Base-by-base conservation (phyloP, 495 filamentous ascomycete species). In the Penicillium subrubescens region DNA sequence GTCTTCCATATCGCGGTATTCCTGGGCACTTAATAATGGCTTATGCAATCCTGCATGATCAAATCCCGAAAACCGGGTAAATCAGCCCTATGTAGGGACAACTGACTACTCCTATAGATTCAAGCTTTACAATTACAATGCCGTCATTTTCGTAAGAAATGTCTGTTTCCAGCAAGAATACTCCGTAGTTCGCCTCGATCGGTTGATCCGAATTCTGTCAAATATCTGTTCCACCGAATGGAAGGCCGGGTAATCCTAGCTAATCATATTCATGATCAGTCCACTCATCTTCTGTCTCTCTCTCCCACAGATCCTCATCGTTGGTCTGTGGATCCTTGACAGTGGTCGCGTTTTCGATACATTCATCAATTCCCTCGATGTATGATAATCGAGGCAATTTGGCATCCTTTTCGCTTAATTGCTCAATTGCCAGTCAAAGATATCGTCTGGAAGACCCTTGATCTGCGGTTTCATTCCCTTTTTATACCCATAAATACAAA, bases 211-310 rank as follows among this genome's bases (percentile, higher is more conserved):
- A n/a, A n/a, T 43, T 6, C 39, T 43, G 39, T 43, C 2, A 5
- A 43, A 14, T 43, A 43, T 2, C 14, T n/a, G 39, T n/a, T 43
- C 14, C 39, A 43, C n/a, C 39, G 15, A 44, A 44, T 17, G 17
- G 15, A 44, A 5, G 12, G 17, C 12, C 41, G 19, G 23, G n/a
- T 46, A 23, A 51, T 29, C 12, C 48, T 51, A 29, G 0, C 48
- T 51, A 51, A 25, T 51, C 48, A 7, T 51, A 51, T 29, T 51
- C 48, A 51, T 51, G 14, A 51, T 51, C 48, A 51, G 23, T 51
- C 48, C 48, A 51, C 29, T 51, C 48, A 51, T 51, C 48, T 2
- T 51, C 48, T 29, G 48, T 51, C 48, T 51, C 48, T 17, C 48
- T 29, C 25, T 29, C 48, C 48, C 48, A 51, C 25, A 51, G 48